Evolutionary conservation across 1,284 basidiomycete species (phyloP).

Genomic region (Sporisorium scitamineum): DNA sequence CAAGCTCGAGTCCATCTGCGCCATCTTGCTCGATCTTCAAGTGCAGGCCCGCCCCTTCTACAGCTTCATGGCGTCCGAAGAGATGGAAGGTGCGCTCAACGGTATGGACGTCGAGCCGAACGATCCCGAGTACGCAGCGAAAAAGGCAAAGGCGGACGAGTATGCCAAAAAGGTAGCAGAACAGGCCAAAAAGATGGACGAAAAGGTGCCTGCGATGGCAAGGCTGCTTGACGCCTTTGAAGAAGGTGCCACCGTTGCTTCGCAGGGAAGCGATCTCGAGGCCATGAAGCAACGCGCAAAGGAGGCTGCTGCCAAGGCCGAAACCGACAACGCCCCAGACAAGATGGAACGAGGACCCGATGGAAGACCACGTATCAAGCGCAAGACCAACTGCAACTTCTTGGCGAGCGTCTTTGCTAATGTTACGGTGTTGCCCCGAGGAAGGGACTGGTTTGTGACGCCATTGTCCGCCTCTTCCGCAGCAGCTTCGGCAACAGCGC

Average conservation of each 20-base stretch:
- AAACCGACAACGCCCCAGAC: slow-evolving; percentile 32
- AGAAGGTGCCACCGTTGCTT: slow-evolving; percentile 64
- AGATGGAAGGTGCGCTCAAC: slow-evolving; percentile 55
- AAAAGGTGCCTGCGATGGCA: slow-evolving; percentile 62
- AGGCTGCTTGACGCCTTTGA: slow-evolving; percentile 67
- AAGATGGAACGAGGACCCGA: slow-evolving; percentile 53
- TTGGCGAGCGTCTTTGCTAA: slow-evolving; percentile 69
- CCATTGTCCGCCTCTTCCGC: slow-evolving; percentile 55
- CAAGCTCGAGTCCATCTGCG: slow-evolving; percentile 79
- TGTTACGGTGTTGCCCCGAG: slow-evolving; percentile 60
- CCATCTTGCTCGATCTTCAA: slow-evolving; percentile 76
- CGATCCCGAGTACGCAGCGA: slow-evolving; percentile 59
- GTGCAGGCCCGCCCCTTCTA: slow-evolving; percentile 64
- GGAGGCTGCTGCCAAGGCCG: slow-evolving; percentile 46
- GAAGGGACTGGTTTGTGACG: slow-evolving; percentile 65
- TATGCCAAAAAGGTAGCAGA: slow-evolving; percentile 51
- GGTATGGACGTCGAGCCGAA: slow-evolving; percentile 65
- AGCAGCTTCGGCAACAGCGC: slow-evolving; percentile 49
- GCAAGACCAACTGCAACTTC: slow-evolving; percentile 68
- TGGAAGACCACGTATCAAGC: slow-evolving; percentile 57
- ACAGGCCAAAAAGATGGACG: slow-evolving; percentile 54
- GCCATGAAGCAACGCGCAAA: slow-evolving; percentile 61
- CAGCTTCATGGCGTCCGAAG: slow-evolving; percentile 58
- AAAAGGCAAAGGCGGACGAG: slow-evolving; percentile 51
- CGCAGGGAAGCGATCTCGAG: slow-evolving; percentile 54